These are phyloP conservation scores for Dimocarpus longan DNA, from an alignment of 345 rosid species.

Conservation along the genomic window DNA sequence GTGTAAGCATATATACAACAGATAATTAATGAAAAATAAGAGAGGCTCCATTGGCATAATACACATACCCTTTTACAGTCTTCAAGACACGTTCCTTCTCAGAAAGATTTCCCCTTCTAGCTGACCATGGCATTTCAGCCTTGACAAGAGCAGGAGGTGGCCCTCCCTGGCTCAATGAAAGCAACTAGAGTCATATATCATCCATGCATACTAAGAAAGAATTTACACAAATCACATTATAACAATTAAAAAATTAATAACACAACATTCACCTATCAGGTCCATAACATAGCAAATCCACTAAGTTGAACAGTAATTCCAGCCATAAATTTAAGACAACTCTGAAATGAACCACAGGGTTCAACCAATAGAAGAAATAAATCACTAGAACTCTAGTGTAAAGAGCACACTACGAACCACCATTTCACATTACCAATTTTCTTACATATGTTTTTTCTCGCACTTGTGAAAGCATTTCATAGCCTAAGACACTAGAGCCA, in stretches of 20 bases:
- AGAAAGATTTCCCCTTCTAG: conserved; percentile 70
- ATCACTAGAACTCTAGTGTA: not conserved
- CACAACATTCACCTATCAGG: not conserved
- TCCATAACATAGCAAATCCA: not conserved
- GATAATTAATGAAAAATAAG: not conserved
- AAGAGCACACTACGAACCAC: not conserved
- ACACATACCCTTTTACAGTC: conserved; percentile 81
- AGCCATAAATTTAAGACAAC: not conserved
- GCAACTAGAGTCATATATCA: conserved; percentile 11
- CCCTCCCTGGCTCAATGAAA: conserved; percentile 55
- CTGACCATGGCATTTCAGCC: conserved; percentile 97
- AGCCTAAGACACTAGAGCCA: too few species aligned
- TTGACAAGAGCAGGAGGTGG: conserved; percentile 66
- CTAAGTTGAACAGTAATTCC: not conserved
- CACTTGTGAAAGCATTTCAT: too few species aligned
- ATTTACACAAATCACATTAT: not conserved
- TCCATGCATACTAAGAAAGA: conserved; percentile 6
- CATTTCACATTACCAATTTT: too few species aligned
- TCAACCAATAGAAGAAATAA: not conserved
- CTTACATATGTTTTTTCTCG: too few species aligned
- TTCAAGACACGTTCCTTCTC: conserved; percentile 85
- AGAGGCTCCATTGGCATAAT: not conserved
- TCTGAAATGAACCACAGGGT: not conserved
- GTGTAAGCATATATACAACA: not conserved
- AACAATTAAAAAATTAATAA: not conserved